Conservation (phyloP, 1,284 basidiomycete species). For the Trametes hirsuta region DNA sequence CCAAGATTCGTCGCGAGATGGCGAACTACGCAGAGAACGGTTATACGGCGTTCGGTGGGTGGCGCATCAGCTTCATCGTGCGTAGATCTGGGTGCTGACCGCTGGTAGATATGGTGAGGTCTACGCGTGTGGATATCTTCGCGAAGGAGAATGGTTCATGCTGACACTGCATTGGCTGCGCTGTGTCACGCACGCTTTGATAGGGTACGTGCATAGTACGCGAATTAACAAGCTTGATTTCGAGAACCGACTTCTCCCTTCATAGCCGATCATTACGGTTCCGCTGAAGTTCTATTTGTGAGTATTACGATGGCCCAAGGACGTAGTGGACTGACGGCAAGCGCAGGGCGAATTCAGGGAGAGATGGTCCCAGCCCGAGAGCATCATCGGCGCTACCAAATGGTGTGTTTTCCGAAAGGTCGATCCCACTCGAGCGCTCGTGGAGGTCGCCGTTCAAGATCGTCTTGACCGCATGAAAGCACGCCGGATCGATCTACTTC, state of each 20-base stretch:
- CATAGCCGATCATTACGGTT: conserved; percentile 84
- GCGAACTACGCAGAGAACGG: conserved; percentile 62
- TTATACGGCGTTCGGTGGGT: conserved; percentile 60
- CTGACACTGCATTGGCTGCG: background rate
- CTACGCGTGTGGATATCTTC: background rate
- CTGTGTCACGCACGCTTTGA: background rate
- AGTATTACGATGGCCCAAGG: conserved; percentile 28
- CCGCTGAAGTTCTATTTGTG: conserved; percentile 78
- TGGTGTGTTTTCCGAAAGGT: conserved; percentile 77
- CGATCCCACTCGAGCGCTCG: conserved; percentile 54
- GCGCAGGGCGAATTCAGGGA: conserved; percentile 68
- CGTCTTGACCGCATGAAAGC: conserved; percentile 59
- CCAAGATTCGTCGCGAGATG: conserved; percentile 72
- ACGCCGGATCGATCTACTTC: conserved; percentile 67
- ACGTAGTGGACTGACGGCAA: background rate
- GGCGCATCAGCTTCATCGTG: background rate
- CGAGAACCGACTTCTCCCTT: background rate
- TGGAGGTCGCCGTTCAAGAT: conserved; percentile 69
- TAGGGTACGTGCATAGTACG: conserved; percentile 3
- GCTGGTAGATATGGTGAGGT: conserved; percentile 43
- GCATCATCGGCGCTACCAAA: conserved; percentile 73
- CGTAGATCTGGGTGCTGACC: background rate
- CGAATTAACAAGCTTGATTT: background rate
- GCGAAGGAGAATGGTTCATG: too few species aligned
- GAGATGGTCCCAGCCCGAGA: conserved; percentile 44